phyloP scores from a whole-genome alignment of 2,329 filamentous ascomycete genomes.

The Colletotrichum filicis region DNA sequence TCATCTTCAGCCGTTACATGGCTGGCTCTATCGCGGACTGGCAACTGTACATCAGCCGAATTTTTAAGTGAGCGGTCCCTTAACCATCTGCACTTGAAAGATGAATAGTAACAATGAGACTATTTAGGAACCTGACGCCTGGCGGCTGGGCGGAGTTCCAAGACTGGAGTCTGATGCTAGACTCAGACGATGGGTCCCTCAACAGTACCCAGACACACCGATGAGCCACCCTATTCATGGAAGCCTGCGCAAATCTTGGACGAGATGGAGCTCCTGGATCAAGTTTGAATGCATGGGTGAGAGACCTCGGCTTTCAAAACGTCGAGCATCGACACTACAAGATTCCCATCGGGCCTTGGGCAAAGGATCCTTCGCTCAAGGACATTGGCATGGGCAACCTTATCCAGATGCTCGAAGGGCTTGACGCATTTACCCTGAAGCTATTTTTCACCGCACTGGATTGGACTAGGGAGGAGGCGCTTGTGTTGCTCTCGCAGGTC shows the following conservation, averaged over 20 bases:
- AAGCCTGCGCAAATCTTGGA: constrained; percentile 37
- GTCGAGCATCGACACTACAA: constrained; percentile 44
- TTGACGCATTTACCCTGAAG: constrained; percentile 40
- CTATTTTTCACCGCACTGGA: constrained; percentile 43
- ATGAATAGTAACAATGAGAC: neutral
- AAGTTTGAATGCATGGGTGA: constrained; percentile 43
- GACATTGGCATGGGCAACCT: constrained; percentile 42
- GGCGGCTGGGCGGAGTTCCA: constrained; percentile 46
- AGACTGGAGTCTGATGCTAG: constrained; percentile 36
- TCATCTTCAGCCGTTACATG: constrained; percentile 41
- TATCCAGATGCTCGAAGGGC: constrained; percentile 34
- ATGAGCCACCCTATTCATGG: constrained; percentile 35
- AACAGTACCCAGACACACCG: constrained; percentile 7
- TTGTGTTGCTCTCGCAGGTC: constrained; percentile 41
- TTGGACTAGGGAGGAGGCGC: constrained; percentile 41
- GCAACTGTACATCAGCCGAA: neutral
- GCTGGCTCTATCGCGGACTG: constrained; percentile 11
- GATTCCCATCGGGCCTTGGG: constrained; percentile 49
- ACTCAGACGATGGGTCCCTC: constrained; percentile 39
- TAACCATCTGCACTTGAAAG: accelerated
- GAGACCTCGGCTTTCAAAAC: constrained; percentile 47
- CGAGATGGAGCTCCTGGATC: constrained; percentile 45
- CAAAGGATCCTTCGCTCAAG: constrained; percentile 44
- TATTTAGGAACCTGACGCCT: constrained; percentile 44
- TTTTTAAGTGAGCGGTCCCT: neutral